A percentile compares a stretch with the other conserved stretches of the same genome.
These are phyloP conservation scores for Penium margaritaceum DNA, from an alignment of 139 green algal genomes.

Conservation along the genomic window DNA sequence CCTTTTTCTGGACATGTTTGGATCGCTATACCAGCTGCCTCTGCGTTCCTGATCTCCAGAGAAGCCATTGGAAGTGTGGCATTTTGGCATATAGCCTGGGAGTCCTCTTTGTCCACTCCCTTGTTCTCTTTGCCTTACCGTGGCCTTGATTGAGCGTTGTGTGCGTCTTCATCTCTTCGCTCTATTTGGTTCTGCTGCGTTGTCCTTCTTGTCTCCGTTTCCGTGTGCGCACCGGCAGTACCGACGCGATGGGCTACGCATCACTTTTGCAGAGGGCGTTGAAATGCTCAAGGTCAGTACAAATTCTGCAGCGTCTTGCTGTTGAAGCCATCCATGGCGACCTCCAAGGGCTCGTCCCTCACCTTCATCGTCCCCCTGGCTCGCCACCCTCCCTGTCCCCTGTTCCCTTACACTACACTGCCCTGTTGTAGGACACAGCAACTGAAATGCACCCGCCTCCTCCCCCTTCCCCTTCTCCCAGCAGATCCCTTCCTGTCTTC, in stretches of 20 bases:
- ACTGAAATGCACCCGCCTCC: conserved; percentile 66
- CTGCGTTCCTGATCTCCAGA: no score
- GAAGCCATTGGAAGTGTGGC: no score
- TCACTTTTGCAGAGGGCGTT: conserved; percentile 87
- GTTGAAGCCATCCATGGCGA: background rate
- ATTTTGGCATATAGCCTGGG: no score
- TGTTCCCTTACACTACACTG: background rate
- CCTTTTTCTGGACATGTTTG: no score
- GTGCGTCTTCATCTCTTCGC: no score
- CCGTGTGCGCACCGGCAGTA: conserved; percentile 56
- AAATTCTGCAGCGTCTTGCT: background rate
- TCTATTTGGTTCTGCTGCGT: background rate
- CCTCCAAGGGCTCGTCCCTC: background rate
- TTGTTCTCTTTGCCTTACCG: no score
- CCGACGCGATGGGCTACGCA: conserved; percentile 61
- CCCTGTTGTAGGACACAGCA: conserved; percentile 43
- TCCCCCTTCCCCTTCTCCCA: conserved; percentile 91
- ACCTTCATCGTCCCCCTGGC: background rate
- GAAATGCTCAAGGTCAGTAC: conserved; percentile 71
- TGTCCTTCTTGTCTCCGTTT: background rate
- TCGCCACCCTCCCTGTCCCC: no score
- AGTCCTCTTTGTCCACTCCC: no score
- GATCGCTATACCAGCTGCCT: no score
- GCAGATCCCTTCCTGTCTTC: conserved; percentile 1
- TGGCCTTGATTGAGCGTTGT: no score